A percentile compares a stretch with the other conserved stretches of the same genome.
Conservation (phyloP, 2,329 filamentous ascomycete genomes). For the Clarireedia homoeocarpa region DNA sequence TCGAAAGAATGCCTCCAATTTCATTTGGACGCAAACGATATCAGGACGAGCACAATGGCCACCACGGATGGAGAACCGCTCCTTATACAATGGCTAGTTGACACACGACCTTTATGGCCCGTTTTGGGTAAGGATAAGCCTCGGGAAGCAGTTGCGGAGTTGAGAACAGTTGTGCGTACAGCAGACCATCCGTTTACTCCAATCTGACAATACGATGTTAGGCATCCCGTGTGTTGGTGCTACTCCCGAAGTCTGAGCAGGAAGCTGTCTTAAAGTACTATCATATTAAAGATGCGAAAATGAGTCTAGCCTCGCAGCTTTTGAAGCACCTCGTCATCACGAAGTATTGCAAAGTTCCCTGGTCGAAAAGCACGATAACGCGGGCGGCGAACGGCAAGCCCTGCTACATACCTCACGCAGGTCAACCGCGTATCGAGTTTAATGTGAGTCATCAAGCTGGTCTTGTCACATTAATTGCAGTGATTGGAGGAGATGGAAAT, state of each 20-base stretch:
- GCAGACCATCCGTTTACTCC: not conserved
- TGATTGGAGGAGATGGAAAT: slow-evolving; percentile 19
- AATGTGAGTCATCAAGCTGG: slow-evolving; percentile 76
- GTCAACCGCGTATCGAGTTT: slow-evolving; percentile 42
- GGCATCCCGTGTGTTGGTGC: slow-evolving; percentile 46
- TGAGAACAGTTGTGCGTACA: slow-evolving; percentile 22
- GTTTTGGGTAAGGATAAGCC: slow-evolving; percentile 31
- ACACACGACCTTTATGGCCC: slow-evolving; percentile 53
- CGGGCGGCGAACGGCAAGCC: slow-evolving; percentile 43
- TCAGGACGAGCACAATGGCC: not conserved
- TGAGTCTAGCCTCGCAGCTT: slow-evolving; percentile 63
- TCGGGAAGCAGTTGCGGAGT: slow-evolving; percentile 30
- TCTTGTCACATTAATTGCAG: slow-evolving; percentile 58
- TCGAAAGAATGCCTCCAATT: too few relatives aligned
- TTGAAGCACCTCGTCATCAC: slow-evolving; percentile 65
- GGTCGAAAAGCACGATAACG: slow-evolving; percentile 49
- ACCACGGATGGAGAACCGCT: slow-evolving; percentile 13
- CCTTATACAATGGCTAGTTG: slow-evolving; percentile 54
- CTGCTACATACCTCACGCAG: slow-evolving; percentile 29
- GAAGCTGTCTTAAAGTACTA: slow-evolving; percentile 51
- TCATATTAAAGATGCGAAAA: slow-evolving; percentile 64
- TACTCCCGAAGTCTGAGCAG: slow-evolving; percentile 49
- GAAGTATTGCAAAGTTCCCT: slow-evolving; percentile 49
- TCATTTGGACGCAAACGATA: too few relatives aligned
- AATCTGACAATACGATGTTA: slow-evolving; percentile 24